Evolutionary conservation across 306 rosid species (phyloP), one percentile per base, ranked within the genome.

Genomic region (Gastrolobium bilobum): DNA sequence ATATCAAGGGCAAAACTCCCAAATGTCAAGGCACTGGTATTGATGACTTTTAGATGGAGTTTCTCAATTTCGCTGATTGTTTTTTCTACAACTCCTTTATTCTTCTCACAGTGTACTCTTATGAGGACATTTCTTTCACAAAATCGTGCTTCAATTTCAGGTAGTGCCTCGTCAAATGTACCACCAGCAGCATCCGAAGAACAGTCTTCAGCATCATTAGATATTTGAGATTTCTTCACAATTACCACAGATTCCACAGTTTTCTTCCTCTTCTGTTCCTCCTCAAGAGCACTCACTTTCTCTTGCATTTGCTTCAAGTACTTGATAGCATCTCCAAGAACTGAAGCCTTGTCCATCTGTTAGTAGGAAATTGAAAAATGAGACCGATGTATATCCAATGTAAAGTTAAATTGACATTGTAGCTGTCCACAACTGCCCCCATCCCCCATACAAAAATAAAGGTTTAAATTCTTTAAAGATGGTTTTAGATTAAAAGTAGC

Each of bases 281-380:
- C 98, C 88, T 95, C 99, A 40, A 95, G 94, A 43, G 68, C 68
- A 71, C 75, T 91, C 84, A 90, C 94, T 81, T 81, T 86, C 79
- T 95, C 98, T 83, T 92, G 97, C 81, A 95, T 78, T 46, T 95
- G 91, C 74, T 95, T 91, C 91, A 95, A 76, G 88, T 95, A 90
- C 84, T 89, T 91, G 5, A 93, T 91, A 26, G 99, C 90, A 80
- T 93, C 99, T 79, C 96, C 97, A 83, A 95, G 98, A 85, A 95
- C 98, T 71, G 99, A 92, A 85, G 98, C 98, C 89, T 95, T 95
- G 83, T 95, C 99, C 92, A 85, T 95, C 99, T 95, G 71, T 83
- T 67, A 50, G 73, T 10, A 57, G 75, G 14, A 69, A 67, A 50
- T 31, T 73, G n/a, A n/a, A 63, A 61, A 37, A 37, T 48, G 11